phyloP scores from a whole-genome alignment of 2,329 filamentous ascomycete species.

The Fonsecaea erecta region DNA sequence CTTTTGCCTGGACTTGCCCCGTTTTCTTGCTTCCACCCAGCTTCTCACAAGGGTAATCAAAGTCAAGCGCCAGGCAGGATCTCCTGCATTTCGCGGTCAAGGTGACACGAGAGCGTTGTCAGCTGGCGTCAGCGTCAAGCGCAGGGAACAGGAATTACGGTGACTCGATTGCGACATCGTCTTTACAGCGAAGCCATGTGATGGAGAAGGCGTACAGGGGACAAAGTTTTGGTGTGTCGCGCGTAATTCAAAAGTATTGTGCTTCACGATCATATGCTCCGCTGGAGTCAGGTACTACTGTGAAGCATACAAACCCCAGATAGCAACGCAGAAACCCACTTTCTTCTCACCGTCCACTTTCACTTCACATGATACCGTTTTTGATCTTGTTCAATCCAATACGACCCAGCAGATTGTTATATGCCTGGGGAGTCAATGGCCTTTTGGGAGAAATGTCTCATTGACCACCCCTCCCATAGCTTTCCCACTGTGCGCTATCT shows the following conservation, averaged over 20 bases:
- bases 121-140: neutral
- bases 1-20: neutral
- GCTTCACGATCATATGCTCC: neutral
- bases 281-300: neutral
- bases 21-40: neutral
- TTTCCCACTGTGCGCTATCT: neutral
- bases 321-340: neutral
- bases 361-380: neutral
- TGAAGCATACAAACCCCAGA: neutral
- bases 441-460: neutral
- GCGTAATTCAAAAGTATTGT: neutral
- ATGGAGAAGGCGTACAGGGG: neutral
- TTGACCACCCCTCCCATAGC: neutral
- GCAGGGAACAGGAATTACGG: neutral
- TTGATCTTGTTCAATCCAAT: neutral
- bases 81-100: neutral
- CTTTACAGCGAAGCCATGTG: neutral
- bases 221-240: neutral
- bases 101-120: neutral
- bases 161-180: neutral
- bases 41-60: neutral
- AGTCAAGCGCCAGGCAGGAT: neutral
- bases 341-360: neutral
- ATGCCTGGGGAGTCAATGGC: neutral
- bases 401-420: neutral